Percentiles rank a stretch among this genome's conserved stretches.
Conservation (phyloP, 306 rosid species). For the Spatholobus suberectus region DNA sequence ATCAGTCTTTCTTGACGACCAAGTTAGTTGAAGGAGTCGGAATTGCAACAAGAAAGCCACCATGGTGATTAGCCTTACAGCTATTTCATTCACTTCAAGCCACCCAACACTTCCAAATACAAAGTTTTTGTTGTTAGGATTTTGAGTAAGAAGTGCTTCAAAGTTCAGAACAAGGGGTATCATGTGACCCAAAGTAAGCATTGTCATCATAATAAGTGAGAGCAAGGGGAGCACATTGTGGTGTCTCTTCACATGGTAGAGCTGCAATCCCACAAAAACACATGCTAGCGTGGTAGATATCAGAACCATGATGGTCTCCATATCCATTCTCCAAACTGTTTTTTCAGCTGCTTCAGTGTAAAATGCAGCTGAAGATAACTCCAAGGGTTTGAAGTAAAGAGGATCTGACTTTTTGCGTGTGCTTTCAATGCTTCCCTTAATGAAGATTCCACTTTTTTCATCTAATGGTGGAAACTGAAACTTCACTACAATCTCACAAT, state of each 20-base stretch:
- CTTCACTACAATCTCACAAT: slow-evolving; percentile 61
- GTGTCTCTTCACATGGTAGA: slow-evolving; percentile 60
- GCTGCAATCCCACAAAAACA: slow-evolving; percentile 57
- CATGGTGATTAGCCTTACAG: slow-evolving; percentile 54
- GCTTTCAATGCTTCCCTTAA: slow-evolving; percentile 64
- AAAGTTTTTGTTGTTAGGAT: slow-evolving; percentile 14
- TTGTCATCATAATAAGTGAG: slow-evolving; percentile 60
- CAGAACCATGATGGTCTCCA: slow-evolving; percentile 62
- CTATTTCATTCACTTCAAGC: slow-evolving; percentile 61
- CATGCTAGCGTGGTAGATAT: slow-evolving; percentile 65
- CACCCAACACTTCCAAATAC: slow-evolving; percentile 51
- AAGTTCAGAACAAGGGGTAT: slow-evolving; percentile 68
- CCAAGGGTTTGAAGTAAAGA: slow-evolving; percentile 55
- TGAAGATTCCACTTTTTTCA: not conserved
- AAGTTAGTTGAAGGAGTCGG: slow-evolving; percentile 60
- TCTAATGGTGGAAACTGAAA: slow-evolving; percentile 57
- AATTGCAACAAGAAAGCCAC: slow-evolving; percentile 62
- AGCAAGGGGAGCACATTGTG: slow-evolving; percentile 60
- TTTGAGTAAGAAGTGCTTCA: slow-evolving; percentile 56
- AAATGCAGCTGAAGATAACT: slow-evolving; percentile 40
- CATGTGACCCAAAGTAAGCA: slow-evolving; percentile 57
- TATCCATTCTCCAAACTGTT: slow-evolving; percentile 60
- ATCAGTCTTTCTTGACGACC: slow-evolving; percentile 53
- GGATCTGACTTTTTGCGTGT: slow-evolving; percentile 48
- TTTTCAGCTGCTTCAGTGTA: not conserved